Conservation (phyloP, 192 early-diverging fungal genomes). For the Chytriomyces sp. region DNA sequence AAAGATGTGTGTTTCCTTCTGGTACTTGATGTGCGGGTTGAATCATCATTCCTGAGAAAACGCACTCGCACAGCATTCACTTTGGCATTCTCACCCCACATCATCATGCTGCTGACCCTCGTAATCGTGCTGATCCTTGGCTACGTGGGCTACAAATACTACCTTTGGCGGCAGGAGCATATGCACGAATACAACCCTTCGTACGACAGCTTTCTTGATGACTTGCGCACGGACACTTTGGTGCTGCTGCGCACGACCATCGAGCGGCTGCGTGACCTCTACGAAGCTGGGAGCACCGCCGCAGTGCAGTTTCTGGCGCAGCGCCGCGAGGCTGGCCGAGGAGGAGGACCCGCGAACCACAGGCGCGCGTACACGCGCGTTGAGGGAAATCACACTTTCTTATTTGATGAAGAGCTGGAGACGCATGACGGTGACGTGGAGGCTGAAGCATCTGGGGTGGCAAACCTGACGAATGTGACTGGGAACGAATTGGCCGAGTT, state of each 20-base stretch:
- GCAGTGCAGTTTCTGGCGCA: too few relatives aligned
- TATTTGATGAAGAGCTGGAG: not conserved
- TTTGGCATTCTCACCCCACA: not conserved
- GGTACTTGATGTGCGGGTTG: not conserved
- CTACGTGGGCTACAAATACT: not conserved
- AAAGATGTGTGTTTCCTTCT: not conserved
- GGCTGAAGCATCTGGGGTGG: not conserved
- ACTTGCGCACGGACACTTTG: not conserved
- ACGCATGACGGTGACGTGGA: not conserved
- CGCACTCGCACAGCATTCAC: too few relatives aligned
- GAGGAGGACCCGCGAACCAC: not conserved
- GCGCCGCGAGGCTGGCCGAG: not conserved
- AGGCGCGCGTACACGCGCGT: too few relatives aligned
- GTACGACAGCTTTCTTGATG: not conserved
- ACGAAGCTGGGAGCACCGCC: too few relatives aligned
- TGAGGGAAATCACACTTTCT: not conserved
- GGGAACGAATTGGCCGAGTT: not conserved
- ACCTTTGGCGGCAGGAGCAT: not conserved
- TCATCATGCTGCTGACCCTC: not conserved
- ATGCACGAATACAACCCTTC: not conserved
- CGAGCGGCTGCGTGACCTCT: not conserved
- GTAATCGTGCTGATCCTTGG: not conserved
- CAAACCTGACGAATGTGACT: not conserved
- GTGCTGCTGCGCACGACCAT: not conserved
- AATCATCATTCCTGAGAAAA: not conserved